phyloP scores from a whole-genome alignment of 2,329 filamentous ascomycete genomes.

The Teratosphaeria viscida region DNA sequence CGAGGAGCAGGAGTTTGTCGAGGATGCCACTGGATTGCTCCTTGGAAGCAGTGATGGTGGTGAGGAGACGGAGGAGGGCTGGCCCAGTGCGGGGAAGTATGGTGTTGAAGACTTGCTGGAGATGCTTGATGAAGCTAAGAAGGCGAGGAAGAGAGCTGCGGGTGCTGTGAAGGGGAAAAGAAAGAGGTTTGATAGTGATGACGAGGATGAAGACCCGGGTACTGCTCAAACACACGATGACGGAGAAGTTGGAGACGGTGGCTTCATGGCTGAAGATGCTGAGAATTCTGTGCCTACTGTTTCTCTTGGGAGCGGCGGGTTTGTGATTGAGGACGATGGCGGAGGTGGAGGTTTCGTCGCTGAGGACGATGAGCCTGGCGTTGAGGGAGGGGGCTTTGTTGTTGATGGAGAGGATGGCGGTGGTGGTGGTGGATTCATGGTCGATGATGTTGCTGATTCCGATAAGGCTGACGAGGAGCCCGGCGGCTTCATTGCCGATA shows the following conservation, averaged over 20 bases:
- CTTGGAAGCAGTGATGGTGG: conserved; percentile 25
- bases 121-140: not conserved
- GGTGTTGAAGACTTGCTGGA: conserved; percentile 5
- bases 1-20: conserved; percentile 8
- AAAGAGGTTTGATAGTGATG: conserved; percentile 2
- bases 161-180: not conserved
- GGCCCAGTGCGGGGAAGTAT: conserved; percentile 14
- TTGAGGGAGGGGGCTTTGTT: conserved; percentile 10
- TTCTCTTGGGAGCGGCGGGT: not conserved
- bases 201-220: conserved; percentile 2
- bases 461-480: not conserved
- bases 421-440: conserved; percentile 9
- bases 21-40: not conserved
- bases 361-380: conserved; percentile 3
- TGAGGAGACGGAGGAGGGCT: conserved; percentile 22
- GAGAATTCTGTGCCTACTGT: conserved; percentile 6
- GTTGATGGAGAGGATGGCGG: conserved; percentile 3
- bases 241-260: conserved; percentile 20
- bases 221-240: conserved; percentile 1
- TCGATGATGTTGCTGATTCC: not conserved
- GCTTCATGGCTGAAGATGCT: conserved; percentile 13
- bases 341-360: conserved; percentile 1
- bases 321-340: conserved; percentile 4
- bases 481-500: not conserved
- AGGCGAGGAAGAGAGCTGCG: not conserved